phyloP scores from a whole-genome alignment of 805 yeast species.

The Brettanomyces bruxellensis region DNA sequence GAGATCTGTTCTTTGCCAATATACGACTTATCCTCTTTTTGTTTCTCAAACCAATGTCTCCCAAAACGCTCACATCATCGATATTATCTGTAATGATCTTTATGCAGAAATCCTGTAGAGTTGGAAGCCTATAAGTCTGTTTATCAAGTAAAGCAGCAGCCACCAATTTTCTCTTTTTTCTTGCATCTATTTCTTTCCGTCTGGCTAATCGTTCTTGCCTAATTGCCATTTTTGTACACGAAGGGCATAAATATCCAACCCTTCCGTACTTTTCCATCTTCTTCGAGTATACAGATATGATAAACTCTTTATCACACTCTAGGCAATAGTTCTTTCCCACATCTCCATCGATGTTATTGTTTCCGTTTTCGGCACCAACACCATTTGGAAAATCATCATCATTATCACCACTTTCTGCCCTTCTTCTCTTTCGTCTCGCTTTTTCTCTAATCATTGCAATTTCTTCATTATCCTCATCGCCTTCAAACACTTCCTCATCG shows the following conservation, averaged over 20 bases:
- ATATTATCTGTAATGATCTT: slow-evolving; percentile 55
- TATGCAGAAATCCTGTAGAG: slow-evolving; percentile 79
- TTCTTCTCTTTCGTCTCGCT: slow-evolving; percentile 26
- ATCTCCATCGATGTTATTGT: slow-evolving; percentile 19
- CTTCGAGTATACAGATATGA: slow-evolving; percentile 59
- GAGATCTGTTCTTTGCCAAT: slow-evolving; percentile 71
- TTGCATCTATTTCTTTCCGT: slow-evolving; percentile 49
- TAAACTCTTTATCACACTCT: slow-evolving; percentile 50
- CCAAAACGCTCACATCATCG: slow-evolving; percentile 69
- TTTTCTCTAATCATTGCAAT: slow-evolving; percentile 10
- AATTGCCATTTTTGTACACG: slow-evolving; percentile 40
- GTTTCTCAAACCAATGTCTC: slow-evolving; percentile 75
- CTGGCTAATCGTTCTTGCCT: slow-evolving; percentile 36
- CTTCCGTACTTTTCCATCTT: slow-evolving; percentile 33
- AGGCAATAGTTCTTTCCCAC: slow-evolving; percentile 38
- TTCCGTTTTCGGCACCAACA: slow-evolving; percentile 32
- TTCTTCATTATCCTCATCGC: slow-evolving; percentile 16
- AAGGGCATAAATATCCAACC: slow-evolving; percentile 60
- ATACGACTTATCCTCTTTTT: slow-evolving; percentile 66
- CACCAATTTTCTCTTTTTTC: slow-evolving; percentile 66
- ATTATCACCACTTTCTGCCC: slow-evolving; percentile 23
- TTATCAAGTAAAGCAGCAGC: slow-evolving; percentile 81
- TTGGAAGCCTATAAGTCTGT: slow-evolving; percentile 51
- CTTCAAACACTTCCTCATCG: slow-evolving; percentile 25
- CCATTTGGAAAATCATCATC: slow-evolving; percentile 27